Conservation (phyloP, 1,284 basidiomycete genomes). For the Ceratobasidium sp. region DNA sequence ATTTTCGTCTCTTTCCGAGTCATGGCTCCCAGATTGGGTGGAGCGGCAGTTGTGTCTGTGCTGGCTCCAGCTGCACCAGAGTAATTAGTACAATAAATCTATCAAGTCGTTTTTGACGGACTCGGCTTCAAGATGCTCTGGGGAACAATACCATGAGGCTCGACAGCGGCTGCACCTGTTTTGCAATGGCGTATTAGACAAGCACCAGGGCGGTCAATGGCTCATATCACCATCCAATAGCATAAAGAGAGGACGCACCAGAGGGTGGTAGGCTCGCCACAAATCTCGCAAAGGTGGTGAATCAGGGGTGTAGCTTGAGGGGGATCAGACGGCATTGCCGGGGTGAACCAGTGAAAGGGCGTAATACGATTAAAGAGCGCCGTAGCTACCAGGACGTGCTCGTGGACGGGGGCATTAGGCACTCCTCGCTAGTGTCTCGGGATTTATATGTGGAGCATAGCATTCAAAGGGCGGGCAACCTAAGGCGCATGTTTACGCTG, state of each 20-base stretch:
- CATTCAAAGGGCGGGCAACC: constrained; percentile 13
- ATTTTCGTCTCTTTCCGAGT: constrained; percentile 23
- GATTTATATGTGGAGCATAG: constrained; percentile 29
- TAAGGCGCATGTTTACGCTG: constrained; percentile 25
- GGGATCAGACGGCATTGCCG: constrained; percentile 41
- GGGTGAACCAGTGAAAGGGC: constrained; percentile 6
- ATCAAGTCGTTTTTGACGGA: too few relatives aligned
- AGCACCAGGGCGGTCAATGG: constrained; percentile 35
- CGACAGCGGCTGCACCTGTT: constrained; percentile 44
- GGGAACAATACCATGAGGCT: constrained; percentile 33
- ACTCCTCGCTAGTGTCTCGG: constrained; percentile 10
- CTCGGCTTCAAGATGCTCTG: constrained; percentile 36
- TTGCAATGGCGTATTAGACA: constrained; percentile 34
- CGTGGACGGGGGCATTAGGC: constrained; percentile 30
- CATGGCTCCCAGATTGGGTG: constrained; percentile 6
- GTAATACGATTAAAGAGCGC: constrained; percentile 32
- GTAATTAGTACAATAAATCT: too few relatives aligned
- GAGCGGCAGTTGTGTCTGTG: constrained; percentile 29
- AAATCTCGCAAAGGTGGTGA: constrained; percentile 44
- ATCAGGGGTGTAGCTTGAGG: constrained; percentile 38
- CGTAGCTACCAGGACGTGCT: constrained; percentile 16
- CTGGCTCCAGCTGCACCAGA: constrained; percentile 33
- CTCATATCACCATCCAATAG: constrained; percentile 26
- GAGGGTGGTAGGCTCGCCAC: constrained; percentile 36
- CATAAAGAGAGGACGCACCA: constrained; percentile 34